These are phyloP conservation scores for Scytalidium sp. DNA, from an alignment of 2,329 filamentous ascomycete genomes.

Conservation along the genomic window DNA sequence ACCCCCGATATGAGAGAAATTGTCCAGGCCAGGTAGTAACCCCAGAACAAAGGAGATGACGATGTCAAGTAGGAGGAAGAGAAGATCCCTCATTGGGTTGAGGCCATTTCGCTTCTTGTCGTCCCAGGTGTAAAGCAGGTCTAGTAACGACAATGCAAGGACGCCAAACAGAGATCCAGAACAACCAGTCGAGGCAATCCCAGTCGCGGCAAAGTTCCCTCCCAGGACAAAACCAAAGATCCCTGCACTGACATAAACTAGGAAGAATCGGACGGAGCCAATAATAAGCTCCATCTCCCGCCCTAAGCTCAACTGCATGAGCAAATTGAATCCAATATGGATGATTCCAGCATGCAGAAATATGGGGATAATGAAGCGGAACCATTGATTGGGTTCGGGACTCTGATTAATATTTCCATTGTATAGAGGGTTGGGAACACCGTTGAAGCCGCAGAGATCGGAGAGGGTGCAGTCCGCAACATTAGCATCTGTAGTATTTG, in stretches of 20 bases:
- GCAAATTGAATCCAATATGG: slow-evolving; percentile 93
- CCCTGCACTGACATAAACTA: slow-evolving; percentile 87
- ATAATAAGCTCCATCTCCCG: slow-evolving; percentile 92
- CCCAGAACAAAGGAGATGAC: slow-evolving; percentile 89
- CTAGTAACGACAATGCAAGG: slow-evolving; percentile 81
- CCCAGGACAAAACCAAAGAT: slow-evolving; percentile 97
- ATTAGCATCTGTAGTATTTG: slow-evolving; percentile 65
- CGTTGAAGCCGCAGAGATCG: slow-evolving; percentile 79
- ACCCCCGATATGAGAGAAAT: slow-evolving; percentile 95
- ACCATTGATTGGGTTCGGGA: slow-evolving; percentile 83
- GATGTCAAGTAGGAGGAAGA: slow-evolving; percentile 83
- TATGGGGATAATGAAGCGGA: slow-evolving; percentile 90
- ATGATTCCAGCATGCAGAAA: slow-evolving; percentile 93
- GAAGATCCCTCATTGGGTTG: slow-evolving; percentile 77
- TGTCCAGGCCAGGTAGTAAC: slow-evolving; percentile 88
- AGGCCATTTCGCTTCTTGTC: slow-evolving; percentile 51
- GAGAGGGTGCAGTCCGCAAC: slow-evolving; percentile 68
- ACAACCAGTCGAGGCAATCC: slow-evolving; percentile 80
- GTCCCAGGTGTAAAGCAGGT: slow-evolving; percentile 89
- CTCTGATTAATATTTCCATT: slow-evolving; percentile 46
- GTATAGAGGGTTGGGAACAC: slow-evolving; percentile 59
- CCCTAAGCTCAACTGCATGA: slow-evolving; percentile 85
- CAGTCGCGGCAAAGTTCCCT: slow-evolving; percentile 84
- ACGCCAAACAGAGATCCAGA: slow-evolving; percentile 91
- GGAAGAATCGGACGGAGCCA: slow-evolving; percentile 79